Evolutionary conservation across 2,329 filamentous ascomycete genomes (phyloP).

Genomic region (Sclerotinia borealis): DNA sequence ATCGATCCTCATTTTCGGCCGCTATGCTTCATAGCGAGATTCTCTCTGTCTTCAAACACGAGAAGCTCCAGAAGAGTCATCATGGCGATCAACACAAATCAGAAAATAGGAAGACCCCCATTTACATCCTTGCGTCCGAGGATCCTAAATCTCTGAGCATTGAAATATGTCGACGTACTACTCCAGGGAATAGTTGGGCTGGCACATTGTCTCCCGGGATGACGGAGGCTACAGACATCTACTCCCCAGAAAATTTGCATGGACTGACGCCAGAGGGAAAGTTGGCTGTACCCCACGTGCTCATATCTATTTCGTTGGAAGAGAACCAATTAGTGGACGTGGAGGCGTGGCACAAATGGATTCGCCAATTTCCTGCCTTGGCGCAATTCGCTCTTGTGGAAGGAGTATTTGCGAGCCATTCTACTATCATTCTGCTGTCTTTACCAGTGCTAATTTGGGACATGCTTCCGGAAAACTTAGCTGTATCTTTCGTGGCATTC

Average conservation of each 20-base stretch:
- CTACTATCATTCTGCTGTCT: conserved; percentile 51
- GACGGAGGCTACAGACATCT: conserved; percentile 1
- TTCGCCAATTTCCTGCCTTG: conserved; percentile 48
- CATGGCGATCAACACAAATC: background rate
- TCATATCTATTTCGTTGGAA: conserved; percentile 54
- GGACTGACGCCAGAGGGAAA: conserved; percentile 9
- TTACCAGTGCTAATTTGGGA: conserved; percentile 56
- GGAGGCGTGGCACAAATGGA: conserved; percentile 54
- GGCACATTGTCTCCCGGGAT: background rate
- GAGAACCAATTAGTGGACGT: conserved; percentile 51
- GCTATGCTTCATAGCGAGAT: conserved; percentile 25
- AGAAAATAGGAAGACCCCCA: conserved; percentile 12
- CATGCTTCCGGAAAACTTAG: conserved; percentile 50
- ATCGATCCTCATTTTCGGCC: conserved; percentile 19
- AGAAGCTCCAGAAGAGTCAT: background rate
- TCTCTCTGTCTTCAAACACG: conserved; percentile 15
- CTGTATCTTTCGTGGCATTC: conserved; percentile 53
- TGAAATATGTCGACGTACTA: conserved; percentile 11
- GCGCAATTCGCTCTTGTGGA: conserved; percentile 57
- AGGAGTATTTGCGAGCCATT: conserved; percentile 56
- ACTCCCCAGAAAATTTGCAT: conserved; percentile 8
- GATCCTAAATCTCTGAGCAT: conserved; percentile 14
- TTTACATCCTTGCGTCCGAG: conserved; percentile 15
- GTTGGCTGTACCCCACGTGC: conserved; percentile 44
- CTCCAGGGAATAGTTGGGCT: conserved; percentile 8